Evolutionary conservation across 148 eudicot genomes (phyloP).

Genomic region (Silene latifolia): DNA sequence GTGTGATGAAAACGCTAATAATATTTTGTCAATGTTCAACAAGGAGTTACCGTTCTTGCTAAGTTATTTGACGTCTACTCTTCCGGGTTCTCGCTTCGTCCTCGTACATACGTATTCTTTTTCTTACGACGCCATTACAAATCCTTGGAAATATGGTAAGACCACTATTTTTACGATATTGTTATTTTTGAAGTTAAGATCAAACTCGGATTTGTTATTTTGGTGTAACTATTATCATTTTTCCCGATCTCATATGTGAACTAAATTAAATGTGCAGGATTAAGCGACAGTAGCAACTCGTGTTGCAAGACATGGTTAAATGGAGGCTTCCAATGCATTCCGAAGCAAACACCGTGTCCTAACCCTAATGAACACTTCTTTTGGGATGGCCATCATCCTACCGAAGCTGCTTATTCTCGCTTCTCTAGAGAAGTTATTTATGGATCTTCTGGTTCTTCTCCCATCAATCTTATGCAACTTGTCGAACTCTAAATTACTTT

Average conservation of each 20-base stretch:
- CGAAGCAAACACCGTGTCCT: constrained; percentile 31
- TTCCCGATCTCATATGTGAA: too few species aligned
- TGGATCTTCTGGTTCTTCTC: constrained; percentile 27
- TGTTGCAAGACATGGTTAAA: constrained; percentile 49
- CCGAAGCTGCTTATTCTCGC: constrained; percentile 35
- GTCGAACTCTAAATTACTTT: constrained; percentile 1
- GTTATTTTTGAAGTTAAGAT: too few species aligned
- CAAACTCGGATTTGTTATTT: too few species aligned
- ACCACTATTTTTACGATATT: too few species aligned
- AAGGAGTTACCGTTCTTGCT: constrained; percentile 31
- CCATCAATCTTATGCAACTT: constrained; percentile 29
- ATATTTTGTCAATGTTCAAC: constrained; percentile 33
- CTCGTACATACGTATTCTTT: constrained; percentile 37
- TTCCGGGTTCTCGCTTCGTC: constrained; percentile 38
- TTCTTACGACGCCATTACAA: constrained; percentile 38
- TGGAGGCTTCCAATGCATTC: constrained; percentile 44
- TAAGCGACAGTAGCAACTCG: constrained; percentile 34
- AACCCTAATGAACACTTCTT: constrained; percentile 34
- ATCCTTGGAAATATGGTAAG: constrained; percentile 56
- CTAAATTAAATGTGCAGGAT: constrained; percentile 24
- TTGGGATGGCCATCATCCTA: constrained; percentile 56
- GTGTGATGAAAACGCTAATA: constrained; percentile 45
- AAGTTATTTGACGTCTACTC: constrained; percentile 35
- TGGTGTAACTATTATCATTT: too few species aligned
- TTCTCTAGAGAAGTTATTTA: constrained; percentile 30